These are phyloP conservation scores for Suillus placidus DNA, from an alignment of 768 basidiomycete genomes.

Conservation along the genomic window DNA sequence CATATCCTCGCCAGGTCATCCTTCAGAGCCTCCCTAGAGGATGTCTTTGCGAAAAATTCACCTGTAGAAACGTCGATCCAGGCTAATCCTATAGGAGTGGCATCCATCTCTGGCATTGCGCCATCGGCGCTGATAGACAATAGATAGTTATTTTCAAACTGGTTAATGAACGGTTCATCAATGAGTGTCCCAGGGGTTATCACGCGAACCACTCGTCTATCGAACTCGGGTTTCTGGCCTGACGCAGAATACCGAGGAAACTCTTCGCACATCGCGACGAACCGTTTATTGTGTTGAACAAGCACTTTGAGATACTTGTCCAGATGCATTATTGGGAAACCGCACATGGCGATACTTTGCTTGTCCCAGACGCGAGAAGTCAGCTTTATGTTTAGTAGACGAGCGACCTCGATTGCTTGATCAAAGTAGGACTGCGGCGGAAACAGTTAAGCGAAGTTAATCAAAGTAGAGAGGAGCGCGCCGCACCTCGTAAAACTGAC, in stretches of 20 bases:
- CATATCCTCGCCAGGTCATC: constrained; percentile 83
- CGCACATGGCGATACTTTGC: constrained; percentile 77
- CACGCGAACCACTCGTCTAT: constrained; percentile 82
- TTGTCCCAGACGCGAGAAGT: constrained; percentile 77
- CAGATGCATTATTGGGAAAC: constrained; percentile 85
- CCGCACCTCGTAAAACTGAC: constrained; percentile 91
- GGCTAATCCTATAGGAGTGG: constrained; percentile 63
- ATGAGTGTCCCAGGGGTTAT: constrained; percentile 94
- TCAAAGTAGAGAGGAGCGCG: constrained; percentile 2
- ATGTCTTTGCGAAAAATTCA: constrained; percentile 81
- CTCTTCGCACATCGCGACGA: constrained; percentile 95
- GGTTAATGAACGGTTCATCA: constrained; percentile 86
- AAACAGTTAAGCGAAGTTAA: constrained; percentile 12
- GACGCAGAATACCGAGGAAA: constrained; percentile 54
- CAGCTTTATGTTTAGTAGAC: constrained; percentile 80
- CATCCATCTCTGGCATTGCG: constrained; percentile 4
- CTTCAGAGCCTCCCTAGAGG: constrained; percentile 55
- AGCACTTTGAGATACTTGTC: constrained; percentile 86
- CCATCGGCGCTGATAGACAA: constrained; percentile 55
- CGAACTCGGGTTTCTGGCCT: constrained; percentile 63
- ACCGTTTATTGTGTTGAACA: constrained; percentile 79
- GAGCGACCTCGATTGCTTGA: constrained; percentile 79
- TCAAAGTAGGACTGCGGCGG: constrained; percentile 84
- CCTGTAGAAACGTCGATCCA: constrained; percentile 97
- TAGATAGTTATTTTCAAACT: constrained; percentile 88